phyloP scores from a whole-genome alignment of 352 stramenopile species.

The Globisporangium nodosum region DNA sequence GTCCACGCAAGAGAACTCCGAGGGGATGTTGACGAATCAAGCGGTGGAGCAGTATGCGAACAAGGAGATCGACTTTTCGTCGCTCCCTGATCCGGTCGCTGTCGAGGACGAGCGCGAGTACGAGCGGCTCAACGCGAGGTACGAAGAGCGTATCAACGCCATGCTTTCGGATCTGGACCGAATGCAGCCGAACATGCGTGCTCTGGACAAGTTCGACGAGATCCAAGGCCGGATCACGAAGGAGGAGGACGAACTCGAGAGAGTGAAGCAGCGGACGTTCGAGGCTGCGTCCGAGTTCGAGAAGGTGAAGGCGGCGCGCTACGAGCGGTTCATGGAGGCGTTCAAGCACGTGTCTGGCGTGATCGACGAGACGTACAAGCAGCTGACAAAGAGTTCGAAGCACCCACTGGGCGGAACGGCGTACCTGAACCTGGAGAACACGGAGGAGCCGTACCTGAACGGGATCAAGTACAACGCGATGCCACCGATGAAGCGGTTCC shows the following conservation, averaged over 20 bases:
- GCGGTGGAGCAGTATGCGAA: constrained; percentile 34
- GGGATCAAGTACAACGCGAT: constrained; percentile 99
- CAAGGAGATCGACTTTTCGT: constrained; percentile 88
- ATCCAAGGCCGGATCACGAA: constrained; percentile 74
- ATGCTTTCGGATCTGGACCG: constrained; percentile 86
- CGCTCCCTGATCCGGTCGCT: constrained; percentile 64
- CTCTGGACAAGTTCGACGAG: constrained; percentile 82
- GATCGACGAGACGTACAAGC: constrained; percentile 95
- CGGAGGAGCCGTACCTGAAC: constrained; percentile 95
- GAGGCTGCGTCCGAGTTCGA: constrained; percentile 68
- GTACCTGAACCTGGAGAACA: constrained; percentile 83
- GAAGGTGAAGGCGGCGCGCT: constrained; percentile 62
- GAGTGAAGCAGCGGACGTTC: constrained; percentile 61
- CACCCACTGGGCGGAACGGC: constrained; percentile 90
- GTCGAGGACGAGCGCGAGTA: constrained; percentile 83
- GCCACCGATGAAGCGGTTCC: constrained; percentile 98
- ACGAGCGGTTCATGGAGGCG: constrained; percentile 89
- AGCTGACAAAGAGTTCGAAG: constrained; percentile 98
- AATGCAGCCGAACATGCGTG: constrained; percentile 98
- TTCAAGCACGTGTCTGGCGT: constrained; percentile 92
- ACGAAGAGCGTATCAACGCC: constrained; percentile 60
- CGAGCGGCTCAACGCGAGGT: constrained; percentile 69
- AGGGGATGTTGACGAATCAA: constrained; percentile 20
- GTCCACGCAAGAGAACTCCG: no score
- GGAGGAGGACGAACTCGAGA: constrained; percentile 76